phyloP scores from a whole-genome alignment of 192 early-diverging fungal genomes.

The Kickxella alabastrina region DNA sequence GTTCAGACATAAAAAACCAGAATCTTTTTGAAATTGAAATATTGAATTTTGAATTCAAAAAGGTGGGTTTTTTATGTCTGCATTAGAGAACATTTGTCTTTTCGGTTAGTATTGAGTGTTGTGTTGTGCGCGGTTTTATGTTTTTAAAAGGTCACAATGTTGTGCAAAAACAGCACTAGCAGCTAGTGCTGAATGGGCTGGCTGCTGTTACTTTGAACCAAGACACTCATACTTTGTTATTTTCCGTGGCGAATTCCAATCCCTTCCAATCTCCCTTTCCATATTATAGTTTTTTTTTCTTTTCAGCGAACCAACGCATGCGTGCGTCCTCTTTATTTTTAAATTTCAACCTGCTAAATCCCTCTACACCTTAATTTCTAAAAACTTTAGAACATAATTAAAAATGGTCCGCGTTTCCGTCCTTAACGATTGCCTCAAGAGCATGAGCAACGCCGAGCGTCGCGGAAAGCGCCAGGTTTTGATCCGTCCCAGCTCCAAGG shows the following conservation, averaged over 20 bases:
- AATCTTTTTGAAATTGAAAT: neutral
- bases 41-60: too few species aligned
- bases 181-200: too few species aligned
- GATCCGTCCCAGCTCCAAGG: conserved; percentile 95
- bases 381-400: conserved; percentile 3
- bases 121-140: too few species aligned
- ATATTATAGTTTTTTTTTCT: neutral
- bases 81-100: too few species aligned
- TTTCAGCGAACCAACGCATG: conserved; percentile 11
- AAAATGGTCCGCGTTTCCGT: conserved; percentile 98
- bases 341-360: neutral
- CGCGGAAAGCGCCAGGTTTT: conserved; percentile 97
- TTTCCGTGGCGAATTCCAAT: neutral
- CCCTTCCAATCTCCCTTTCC: too few species aligned
- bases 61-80: too few species aligned
- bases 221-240: neutral
- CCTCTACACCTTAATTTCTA: neutral
- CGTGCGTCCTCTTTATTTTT: conserved; percentile 1
- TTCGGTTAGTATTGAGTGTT: too few species aligned
- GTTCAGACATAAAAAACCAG: neutral
- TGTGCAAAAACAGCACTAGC: too few species aligned
- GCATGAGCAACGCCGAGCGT: conserved; percentile 98
- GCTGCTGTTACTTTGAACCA: too few species aligned
- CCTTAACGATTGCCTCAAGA: conserved; percentile 95
- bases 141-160: too few species aligned